Percentiles rank a stretch among this genome's conserved stretches.
phyloP scores from a whole-genome alignment of 2,329 filamentous ascomycete species.

The Cladobotryum mycophilum region DNA sequence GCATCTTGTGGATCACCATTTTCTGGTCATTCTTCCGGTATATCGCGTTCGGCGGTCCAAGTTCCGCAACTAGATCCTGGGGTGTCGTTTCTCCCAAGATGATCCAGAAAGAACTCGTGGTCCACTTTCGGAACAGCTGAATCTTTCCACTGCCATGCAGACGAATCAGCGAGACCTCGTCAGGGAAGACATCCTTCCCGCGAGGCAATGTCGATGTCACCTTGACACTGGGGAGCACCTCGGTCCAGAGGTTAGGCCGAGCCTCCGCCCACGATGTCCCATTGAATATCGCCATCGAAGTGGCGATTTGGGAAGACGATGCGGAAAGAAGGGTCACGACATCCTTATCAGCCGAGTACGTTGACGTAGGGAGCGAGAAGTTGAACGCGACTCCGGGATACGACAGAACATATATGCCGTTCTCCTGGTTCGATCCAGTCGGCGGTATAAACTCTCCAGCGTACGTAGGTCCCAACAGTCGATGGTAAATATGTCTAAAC shows the following conservation, averaged over 20 bases:
- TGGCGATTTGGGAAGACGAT: conserved; percentile 67
- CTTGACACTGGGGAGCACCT: conserved; percentile 66
- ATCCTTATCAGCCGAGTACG: conserved; percentile 70
- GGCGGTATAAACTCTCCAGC: conserved; percentile 84
- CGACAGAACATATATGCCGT: conserved; percentile 80
- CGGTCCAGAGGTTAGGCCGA: conserved; percentile 69
- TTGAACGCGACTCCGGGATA: conserved; percentile 93
- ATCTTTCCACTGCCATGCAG: conserved; percentile 73
- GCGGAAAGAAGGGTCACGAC: conserved; percentile 83
- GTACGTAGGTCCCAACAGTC: conserved; percentile 88
- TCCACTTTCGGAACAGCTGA: conserved; percentile 69
- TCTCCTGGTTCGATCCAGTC: conserved; percentile 38
- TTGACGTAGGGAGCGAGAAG: conserved; percentile 68
- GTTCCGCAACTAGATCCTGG: conserved; percentile 82
- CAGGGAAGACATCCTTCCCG: conserved; percentile 72
- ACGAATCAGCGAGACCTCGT: conserved; percentile 77
- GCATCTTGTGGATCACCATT: conserved; percentile 74
- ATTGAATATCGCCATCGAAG: conserved; percentile 83
- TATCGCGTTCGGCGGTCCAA: conserved; percentile 89
- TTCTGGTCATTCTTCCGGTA: conserved; percentile 87
- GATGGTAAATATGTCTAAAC: conserved; percentile 86
- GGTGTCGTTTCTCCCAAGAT: conserved; percentile 79
- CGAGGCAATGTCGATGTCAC: conserved; percentile 62
- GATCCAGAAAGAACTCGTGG: conserved; percentile 62
- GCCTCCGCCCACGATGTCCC: conserved; percentile 88